A percentile compares a stretch with the other conserved stretches of the same genome.
These are phyloP conservation scores for Amoebophrya sp. DNA, from an alignment of 169 alveolate species.

Conservation along the genomic window DNA sequence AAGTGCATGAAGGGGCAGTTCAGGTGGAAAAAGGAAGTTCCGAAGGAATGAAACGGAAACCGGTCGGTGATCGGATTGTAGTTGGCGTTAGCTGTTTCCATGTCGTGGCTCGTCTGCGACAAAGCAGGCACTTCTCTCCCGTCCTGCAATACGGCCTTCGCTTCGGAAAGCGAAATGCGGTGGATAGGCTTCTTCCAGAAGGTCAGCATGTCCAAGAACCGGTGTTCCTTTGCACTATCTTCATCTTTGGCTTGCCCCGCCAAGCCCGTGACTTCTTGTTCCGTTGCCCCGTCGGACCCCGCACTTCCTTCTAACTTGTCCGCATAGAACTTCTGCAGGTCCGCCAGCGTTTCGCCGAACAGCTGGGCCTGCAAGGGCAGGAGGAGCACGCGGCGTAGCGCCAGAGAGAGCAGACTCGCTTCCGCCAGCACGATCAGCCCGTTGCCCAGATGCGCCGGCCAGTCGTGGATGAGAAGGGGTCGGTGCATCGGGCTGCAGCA, in stretches of 20 bases:
- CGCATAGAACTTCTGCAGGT: not conserved
- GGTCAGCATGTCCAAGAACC: not conserved
- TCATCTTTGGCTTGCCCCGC: too few relatives aligned
- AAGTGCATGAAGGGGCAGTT: not conserved
- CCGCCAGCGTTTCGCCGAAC: not conserved
- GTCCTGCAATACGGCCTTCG: not conserved
- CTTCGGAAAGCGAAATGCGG: not conserved
- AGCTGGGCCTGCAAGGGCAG: not conserved
- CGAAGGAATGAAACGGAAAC: not conserved
- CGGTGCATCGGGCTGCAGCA: not conserved
- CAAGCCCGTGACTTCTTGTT: too few relatives aligned
- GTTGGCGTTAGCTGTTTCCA: not conserved
- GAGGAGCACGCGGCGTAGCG: not conserved
- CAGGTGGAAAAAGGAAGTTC: not conserved
- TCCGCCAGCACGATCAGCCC: not conserved
- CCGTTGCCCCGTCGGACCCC: too few relatives aligned
- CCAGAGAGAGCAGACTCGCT: not conserved
- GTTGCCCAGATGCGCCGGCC: constrained; percentile 14
- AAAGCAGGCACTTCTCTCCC: not conserved
- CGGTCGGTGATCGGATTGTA: not conserved
- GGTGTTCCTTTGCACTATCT: not conserved
- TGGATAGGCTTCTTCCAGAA: not conserved
- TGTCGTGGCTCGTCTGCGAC: not conserved
- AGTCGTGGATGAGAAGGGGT: not conserved
- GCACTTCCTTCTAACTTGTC: not conserved